A percentile compares a stretch with the other conserved stretches of the same genome.
These are phyloP conservation scores for Hypseocharis bilobata DNA, from an alignment of 441 rosid species.

Conservation along the genomic window DNA sequence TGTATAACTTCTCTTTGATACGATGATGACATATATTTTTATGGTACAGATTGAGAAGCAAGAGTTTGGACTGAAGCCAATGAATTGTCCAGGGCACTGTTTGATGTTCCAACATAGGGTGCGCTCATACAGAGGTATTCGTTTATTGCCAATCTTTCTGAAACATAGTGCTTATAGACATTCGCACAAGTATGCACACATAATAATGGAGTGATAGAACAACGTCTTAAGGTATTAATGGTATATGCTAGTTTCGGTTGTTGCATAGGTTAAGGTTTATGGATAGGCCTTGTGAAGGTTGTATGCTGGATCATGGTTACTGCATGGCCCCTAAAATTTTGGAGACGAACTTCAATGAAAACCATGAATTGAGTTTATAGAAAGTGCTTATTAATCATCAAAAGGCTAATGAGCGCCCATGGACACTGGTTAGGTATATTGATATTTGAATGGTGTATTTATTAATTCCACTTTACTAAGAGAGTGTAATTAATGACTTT, in stretches of 20 bases:
- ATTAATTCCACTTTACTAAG: too few species aligned
- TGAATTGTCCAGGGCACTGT: slow-evolving; percentile 98
- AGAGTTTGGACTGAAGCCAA: slow-evolving; percentile 92
- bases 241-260: neutral
- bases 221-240: neutral
- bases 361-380: neutral
- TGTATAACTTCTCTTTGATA: slow-evolving; percentile 10
- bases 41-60: slow-evolving; percentile 74
- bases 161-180: neutral
- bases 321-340: neutral
- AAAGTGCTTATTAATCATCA: too few species aligned
- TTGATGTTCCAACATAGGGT: slow-evolving; percentile 87
- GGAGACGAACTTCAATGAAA: neutral
- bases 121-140: slow-evolving; percentile 82
- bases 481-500: too few species aligned
- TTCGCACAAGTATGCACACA: neutral
- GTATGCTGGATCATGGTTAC: too few species aligned
- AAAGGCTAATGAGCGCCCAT: too few species aligned
- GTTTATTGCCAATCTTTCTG: neutral
- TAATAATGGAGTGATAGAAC: neutral
- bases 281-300: too few species aligned
- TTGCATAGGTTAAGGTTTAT: neutral
- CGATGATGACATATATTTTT: slow-evolving; percentile 7
- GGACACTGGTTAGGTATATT: too few species aligned
- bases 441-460: too few species aligned